Percentiles rank a stretch among this genome's conserved stretches.
phyloP scores from a whole-genome alignment of 495 filamentous ascomycete species.

The Podospora pseudoanserina region DNA sequence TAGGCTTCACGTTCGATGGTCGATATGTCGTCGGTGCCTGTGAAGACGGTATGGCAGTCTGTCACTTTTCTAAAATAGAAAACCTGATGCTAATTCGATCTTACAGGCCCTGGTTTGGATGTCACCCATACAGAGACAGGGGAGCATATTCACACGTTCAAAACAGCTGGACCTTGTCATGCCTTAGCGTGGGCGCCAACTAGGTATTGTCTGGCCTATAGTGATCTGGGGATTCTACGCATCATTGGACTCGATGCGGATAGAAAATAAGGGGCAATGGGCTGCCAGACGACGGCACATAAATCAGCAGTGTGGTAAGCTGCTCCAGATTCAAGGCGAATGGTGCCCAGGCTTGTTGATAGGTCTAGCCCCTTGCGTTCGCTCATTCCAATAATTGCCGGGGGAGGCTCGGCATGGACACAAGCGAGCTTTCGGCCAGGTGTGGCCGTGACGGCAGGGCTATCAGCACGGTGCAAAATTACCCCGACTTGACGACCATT shows the following conservation, averaged over 20 bases:
- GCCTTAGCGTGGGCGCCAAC: conserved; percentile 88
- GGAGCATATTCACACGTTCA: conserved; percentile 76
- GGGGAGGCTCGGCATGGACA: neutral
- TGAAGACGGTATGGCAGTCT: conserved; percentile 61
- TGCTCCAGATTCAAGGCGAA: neutral
- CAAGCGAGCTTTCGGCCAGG: neutral
- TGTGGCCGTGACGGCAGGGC: neutral
- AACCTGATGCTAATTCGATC: conserved; percentile 10
- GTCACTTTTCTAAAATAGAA: conserved; percentile 5
- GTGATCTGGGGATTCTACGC: conserved; percentile 74
- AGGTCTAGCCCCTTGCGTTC: neutral
- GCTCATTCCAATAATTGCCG: neutral
- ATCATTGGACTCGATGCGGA: conserved; percentile 63
- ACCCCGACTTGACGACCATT: conserved; percentile 8
- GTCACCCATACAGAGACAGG: conserved; percentile 85
- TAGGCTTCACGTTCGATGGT: conserved; percentile 82
- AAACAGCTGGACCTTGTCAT: conserved; percentile 59
- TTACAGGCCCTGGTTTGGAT: conserved; percentile 54
- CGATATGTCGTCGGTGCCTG: conserved; percentile 80
- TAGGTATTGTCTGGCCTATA: conserved; percentile 85
- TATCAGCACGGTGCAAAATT: conserved; percentile 25
- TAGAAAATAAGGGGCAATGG: conserved; percentile 30
- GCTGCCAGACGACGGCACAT: neutral
- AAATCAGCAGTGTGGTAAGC: neutral
- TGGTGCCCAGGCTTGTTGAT: too few relatives aligned